phyloP scores from a whole-genome alignment of 1,284 basidiomycete genomes.

The Pascua guehoae region DNA sequence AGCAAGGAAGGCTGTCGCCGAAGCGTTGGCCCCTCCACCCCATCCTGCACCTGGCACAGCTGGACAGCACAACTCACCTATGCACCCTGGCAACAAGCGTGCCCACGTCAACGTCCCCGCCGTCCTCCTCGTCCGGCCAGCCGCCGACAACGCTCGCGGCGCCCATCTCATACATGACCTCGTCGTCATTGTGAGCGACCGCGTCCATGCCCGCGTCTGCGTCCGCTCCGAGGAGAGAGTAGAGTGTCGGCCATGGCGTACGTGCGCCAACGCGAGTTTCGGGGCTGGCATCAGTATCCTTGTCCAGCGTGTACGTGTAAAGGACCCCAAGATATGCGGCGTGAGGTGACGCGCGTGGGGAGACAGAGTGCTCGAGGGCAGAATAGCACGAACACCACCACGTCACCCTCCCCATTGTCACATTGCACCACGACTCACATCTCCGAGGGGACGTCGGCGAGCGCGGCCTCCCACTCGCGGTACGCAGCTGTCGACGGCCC shows the following conservation, averaged over 20 bases:
- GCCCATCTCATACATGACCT: background rate
- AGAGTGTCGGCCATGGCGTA: conserved; percentile 17
- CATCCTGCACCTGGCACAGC: no score
- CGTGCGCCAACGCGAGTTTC: conserved; percentile 1
- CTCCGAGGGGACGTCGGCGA: background rate
- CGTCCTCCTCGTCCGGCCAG: background rate
- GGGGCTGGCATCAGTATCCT: background rate
- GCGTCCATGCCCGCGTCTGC: background rate
- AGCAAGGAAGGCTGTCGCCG: no score
- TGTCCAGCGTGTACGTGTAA: no score
- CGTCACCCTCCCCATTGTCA: no score
- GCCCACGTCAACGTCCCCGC: background rate
- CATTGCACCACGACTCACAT: background rate
- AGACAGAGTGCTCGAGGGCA: no score
- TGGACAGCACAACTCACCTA: background rate
- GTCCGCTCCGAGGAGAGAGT: conserved; percentile 8
- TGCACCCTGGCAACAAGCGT: conserved; percentile 8
- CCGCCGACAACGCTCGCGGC: background rate
- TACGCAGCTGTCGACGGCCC: conserved; percentile 11
- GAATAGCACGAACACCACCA: no score
- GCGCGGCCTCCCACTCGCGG: conserved; percentile 15
- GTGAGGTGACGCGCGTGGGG: no score
- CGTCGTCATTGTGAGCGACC: background rate
- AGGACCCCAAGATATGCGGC: no score
- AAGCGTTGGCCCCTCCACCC: no score